Evolutionary conservation across 495 filamentous ascomycete species (phyloP).

Genomic region (Acidomyces sp.): DNA sequence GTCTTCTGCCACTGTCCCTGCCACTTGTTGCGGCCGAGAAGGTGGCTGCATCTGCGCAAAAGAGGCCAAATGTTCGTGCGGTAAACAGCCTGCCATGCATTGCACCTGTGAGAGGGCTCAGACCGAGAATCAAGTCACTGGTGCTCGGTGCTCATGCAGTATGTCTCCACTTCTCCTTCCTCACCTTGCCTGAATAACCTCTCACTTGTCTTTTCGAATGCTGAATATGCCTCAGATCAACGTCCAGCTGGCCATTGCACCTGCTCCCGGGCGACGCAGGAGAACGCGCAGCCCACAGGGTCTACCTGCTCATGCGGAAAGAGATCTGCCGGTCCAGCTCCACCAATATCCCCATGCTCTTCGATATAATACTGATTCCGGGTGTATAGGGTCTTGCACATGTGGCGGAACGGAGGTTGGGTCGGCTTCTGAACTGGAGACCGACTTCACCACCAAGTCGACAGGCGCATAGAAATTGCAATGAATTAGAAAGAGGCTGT

Average conservation of each 20-base stretch:
- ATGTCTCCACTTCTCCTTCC: slow-evolving; percentile 28
- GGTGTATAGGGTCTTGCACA: slow-evolving; percentile 66
- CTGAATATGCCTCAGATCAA: slow-evolving; percentile 32
- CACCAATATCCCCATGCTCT: too few relatives aligned
- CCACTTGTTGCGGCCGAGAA: slow-evolving; percentile 52
- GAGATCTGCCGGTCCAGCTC: slow-evolving; percentile 55
- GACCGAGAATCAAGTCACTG: slow-evolving; percentile 57
- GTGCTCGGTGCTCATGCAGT: slow-evolving; percentile 79
- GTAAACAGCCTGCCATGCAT: slow-evolving; percentile 68
- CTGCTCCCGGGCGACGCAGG: slow-evolving; percentile 56
- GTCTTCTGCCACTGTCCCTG: slow-evolving; percentile 32
- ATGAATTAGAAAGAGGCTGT: too few relatives aligned
- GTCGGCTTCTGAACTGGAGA: slow-evolving; percentile 48
- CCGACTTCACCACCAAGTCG: slow-evolving; percentile 61
- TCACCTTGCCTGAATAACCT: neutral
- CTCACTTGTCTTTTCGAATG: slow-evolving; percentile 4
- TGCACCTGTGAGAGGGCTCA: slow-evolving; percentile 72
- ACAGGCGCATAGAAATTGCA: slow-evolving; percentile 13
- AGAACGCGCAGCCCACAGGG: slow-evolving; percentile 52
- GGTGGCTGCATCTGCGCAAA: slow-evolving; percentile 48
- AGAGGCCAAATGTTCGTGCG: slow-evolving; percentile 59
- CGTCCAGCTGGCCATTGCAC: slow-evolving; percentile 72
- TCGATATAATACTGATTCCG: too few relatives aligned
- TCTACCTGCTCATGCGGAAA: slow-evolving; percentile 64
- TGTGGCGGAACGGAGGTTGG: slow-evolving; percentile 60